phyloP scores from a whole-genome alignment of 495 filamentous ascomycete genomes.

The Corynascus novoguineensis region DNA sequence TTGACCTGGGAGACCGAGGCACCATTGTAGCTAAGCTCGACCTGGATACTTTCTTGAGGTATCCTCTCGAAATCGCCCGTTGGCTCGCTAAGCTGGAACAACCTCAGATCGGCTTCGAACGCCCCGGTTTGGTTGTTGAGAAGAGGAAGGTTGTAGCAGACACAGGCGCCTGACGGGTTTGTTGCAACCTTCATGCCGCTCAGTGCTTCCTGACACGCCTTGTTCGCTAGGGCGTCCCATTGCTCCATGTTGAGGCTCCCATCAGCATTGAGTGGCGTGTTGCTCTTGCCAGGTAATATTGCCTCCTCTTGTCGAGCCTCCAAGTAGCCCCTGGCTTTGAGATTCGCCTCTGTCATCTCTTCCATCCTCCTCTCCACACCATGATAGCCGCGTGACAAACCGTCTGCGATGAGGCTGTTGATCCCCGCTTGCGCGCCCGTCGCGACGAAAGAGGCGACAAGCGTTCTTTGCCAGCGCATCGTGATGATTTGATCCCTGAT shows the following conservation, averaged over 20 bases:
- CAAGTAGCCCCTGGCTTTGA: conserved; percentile 18
- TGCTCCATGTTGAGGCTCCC: conserved; percentile 37
- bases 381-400: conserved; percentile 22
- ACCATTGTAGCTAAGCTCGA: conserved; percentile 53
- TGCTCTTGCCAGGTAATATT: background rate
- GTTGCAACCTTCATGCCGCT: conserved; percentile 42
- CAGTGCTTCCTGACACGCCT: conserved; percentile 49
- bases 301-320: conserved; percentile 19
- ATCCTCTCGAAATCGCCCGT: conserved; percentile 54
- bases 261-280: conserved; percentile 27
- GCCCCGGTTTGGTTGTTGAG: conserved; percentile 57
- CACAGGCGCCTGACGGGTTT: conserved; percentile 67
- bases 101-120: conserved; percentile 65
- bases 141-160: conserved; percentile 69
- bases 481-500: conserved; percentile 9
- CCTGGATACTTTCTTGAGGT: conserved; percentile 48
- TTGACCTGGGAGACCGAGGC: conserved; percentile 51
- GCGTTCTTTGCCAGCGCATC: conserved; percentile 29
- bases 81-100: conserved; percentile 57
- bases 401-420: conserved; percentile 22
- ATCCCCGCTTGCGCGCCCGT: conserved; percentile 27
- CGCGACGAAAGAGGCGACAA: conserved; percentile 28
- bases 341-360: conserved; percentile 24
- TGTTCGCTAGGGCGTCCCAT: conserved; percentile 49
- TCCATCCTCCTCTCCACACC: conserved; percentile 22